Evolutionary conservation across 2,329 filamentous ascomycete genomes (phyloP), one percentile per base, ranked within the genome.

Genomic region (Aspergillus candidus): DNA sequence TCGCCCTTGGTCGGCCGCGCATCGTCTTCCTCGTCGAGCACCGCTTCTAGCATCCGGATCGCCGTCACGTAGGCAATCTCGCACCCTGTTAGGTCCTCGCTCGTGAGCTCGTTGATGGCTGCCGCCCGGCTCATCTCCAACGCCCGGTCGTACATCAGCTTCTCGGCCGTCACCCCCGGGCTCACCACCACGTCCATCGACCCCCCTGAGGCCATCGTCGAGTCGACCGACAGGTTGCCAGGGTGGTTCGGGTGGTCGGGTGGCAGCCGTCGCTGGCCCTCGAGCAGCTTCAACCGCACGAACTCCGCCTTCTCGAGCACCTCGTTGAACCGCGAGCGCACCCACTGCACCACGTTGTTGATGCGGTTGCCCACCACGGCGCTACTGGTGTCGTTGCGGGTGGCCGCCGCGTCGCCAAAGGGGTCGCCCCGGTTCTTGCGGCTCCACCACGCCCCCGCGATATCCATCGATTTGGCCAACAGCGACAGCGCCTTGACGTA

Each of bases 111-210:
- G 57, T 94, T 94, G 60, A 97, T 93, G 6, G 93, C 93, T 6
- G 93, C 91, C 4, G 87, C 82, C 41, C 89, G 82, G 63, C 89
- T 96, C 93, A 98, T 97, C 65, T 98, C 93, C 15, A 97, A 73
- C 0, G 93, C 93, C 37, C 93, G 86, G 56, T 98, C 93, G 62
- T 96, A 98, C 89, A 98, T 96, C 36, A 98, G 74, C 68, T 90
- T 95, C 71, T 97, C 93, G 0, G 93, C 93, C 15, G 89, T 96
- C 44, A 96, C 83, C 1, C 91, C 93, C 2, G 87, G 82, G 11
- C 87, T 94, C 18, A 98, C 76, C 38, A 86, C 79, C 18, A 96
- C 88, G 41, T 93, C 88, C 2, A 80, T 77, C 12, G 84, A 83
- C 3, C 80, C 78, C n/a, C 76, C 78, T 44, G 82, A 72, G 3